phyloP scores from a whole-genome alignment of 441 rosid genomes.

The Syzygium syzygioides region DNA sequence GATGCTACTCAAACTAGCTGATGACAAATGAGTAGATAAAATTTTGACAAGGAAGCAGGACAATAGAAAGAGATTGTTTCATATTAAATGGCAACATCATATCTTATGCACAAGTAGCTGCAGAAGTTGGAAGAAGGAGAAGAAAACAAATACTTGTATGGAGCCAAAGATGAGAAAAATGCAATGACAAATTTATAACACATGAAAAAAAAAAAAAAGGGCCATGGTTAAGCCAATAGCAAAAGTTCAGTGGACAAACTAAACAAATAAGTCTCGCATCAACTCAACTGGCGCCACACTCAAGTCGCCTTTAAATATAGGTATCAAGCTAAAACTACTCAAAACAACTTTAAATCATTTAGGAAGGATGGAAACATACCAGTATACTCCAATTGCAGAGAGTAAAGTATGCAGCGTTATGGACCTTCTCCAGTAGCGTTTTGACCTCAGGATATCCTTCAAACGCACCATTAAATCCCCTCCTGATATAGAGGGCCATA shows the following conservation, averaged over 20 bases:
- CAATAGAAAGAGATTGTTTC: not conserved
- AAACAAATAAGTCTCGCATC: not conserved
- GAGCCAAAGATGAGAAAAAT: not conserved
- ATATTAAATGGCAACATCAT: not conserved
- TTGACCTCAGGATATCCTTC: accelerated
- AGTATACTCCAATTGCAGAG: not conserved
- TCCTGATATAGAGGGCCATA: accelerated
- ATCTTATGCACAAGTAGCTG: not conserved
- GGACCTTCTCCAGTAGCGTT: not conserved
- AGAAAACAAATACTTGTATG: not conserved
- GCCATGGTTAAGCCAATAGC: not conserved
- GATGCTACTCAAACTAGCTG: not conserved
- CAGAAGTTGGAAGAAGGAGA: not conserved
- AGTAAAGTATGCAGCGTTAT: not conserved
- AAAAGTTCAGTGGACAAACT: not conserved
- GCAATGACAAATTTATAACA: not conserved
- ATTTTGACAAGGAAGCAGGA: not conserved
- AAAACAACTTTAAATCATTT: not conserved
- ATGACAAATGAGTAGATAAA: not conserved
- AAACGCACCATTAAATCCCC: not conserved
- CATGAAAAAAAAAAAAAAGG: not conserved
- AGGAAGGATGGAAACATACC: not conserved
- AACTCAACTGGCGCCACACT: not conserved
- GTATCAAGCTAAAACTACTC: too few species aligned
- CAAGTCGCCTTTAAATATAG: too few species aligned